phyloP scores from a whole-genome alignment of 129 eudicot genomes.

The Pittosporum tobira region DNA sequence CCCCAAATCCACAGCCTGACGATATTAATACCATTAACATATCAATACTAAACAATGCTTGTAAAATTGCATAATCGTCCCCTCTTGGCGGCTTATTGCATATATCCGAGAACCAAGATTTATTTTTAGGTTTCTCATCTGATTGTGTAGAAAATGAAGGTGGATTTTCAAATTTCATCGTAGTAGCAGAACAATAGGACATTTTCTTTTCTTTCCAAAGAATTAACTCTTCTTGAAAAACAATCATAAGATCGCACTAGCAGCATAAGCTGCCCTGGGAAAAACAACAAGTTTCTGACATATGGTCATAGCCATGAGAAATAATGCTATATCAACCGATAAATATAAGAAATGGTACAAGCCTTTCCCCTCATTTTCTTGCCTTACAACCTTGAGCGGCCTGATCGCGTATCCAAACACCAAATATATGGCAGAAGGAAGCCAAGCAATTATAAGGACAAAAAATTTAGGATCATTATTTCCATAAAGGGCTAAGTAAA shows the following conservation, averaged over 20 bases:
- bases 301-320: slow-evolving; percentile 54
- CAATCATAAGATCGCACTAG: slow-evolving; percentile 36
- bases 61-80: slow-evolving; percentile 58
- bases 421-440: slow-evolving; percentile 58
- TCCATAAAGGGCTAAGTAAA: slow-evolving; percentile 62
- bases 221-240: slow-evolving; percentile 42
- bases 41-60: slow-evolving; percentile 54
- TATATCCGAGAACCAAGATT: no score
- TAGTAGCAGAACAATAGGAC: slow-evolving; percentile 10
- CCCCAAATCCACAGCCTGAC: slow-evolving; percentile 64
- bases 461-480: slow-evolving; percentile 45
- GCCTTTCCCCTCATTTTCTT: slow-evolving; percentile 24
- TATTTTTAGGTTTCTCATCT: slow-evolving; percentile 1
- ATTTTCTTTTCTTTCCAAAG: slow-evolving; percentile 20
- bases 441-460: slow-evolving; percentile 65
- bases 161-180: slow-evolving; percentile 9
- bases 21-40: slow-evolving; percentile 50
- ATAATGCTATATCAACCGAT: slow-evolving; percentile 43
- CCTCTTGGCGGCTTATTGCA: slow-evolving; percentile 67
- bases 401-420: slow-evolving; percentile 49
- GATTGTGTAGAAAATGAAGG: not conserved
- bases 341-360: slow-evolving; percentile 44
- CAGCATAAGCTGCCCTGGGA: slow-evolving; percentile 35
- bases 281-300: slow-evolving; percentile 34
- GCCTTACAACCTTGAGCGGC: slow-evolving; percentile 20